Evolutionary conservation across 768 basidiomycete genomes (phyloP).

Genomic region (Lactarius tabidus): DNA sequence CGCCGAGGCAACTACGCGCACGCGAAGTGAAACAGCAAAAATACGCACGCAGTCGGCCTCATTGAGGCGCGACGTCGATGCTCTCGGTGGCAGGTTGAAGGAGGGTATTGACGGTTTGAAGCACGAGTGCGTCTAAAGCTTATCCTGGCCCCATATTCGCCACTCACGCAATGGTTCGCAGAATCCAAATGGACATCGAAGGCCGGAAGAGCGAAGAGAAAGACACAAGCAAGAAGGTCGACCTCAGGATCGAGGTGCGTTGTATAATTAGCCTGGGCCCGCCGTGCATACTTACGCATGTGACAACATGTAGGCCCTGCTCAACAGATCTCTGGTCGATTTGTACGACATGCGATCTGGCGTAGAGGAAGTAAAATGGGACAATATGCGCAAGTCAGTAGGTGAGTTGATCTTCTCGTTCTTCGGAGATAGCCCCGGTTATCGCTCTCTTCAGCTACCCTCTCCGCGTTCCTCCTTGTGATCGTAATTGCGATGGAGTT

Average conservation of each 20-base stretch:
- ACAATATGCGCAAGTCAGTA: conserved; percentile 82
- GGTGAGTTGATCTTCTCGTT: conserved; percentile 42
- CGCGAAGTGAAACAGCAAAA: conserved; percentile 80
- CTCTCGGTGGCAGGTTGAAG: conserved; percentile 85
- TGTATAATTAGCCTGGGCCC: conserved; percentile 2
- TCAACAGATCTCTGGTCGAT: conserved; percentile 69
- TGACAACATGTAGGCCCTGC: conserved; percentile 48
- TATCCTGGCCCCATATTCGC: neutral
- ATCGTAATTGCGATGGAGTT: conserved; percentile 72
- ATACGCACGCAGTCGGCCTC: conserved; percentile 73
- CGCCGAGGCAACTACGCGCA: conserved; percentile 76
- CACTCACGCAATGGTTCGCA: conserved; percentile 31
- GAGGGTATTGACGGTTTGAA: conserved; percentile 85
- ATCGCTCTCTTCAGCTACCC: conserved; percentile 43
- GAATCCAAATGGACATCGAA: conserved; percentile 95
- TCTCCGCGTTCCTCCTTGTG: conserved; percentile 61
- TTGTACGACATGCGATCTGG: conserved; percentile 76
- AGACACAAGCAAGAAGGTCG: conserved; percentile 76
- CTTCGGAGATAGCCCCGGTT: neutral
- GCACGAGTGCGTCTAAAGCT: conserved; percentile 69
- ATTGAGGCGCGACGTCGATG: conserved; percentile 82
- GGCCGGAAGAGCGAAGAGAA: conserved; percentile 89
- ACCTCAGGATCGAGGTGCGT: conserved; percentile 77
- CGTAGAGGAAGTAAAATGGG: conserved; percentile 85
- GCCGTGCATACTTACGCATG: neutral